Evolutionary conservation across 768 basidiomycete species (phyloP), one percentile per base, ranked within the genome.

Genomic region (Tricholoma furcatifolium): DNA sequence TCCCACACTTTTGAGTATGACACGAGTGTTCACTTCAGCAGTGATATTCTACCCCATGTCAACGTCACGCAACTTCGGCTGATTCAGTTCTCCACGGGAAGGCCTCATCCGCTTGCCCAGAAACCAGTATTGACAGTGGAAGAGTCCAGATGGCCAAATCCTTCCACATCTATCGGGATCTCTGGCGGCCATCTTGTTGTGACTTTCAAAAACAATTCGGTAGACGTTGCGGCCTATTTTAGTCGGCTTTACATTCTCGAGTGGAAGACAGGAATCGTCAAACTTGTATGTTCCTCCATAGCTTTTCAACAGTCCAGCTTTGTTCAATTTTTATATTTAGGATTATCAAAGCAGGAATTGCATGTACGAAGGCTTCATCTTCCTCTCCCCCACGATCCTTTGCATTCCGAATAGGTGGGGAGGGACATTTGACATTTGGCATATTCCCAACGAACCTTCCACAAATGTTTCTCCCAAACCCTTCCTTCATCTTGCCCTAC

Each of bases 51-150:
- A n/a, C 8, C 10, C n/a, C 23, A 12, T 2, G 3, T 14, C 3
- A 23, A 24, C 8, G 32, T 51, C 3, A 34, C 52, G 5, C 44
- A 50, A 30, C 0, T 57, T 15, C n/a, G 18, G 4, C 39, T 53
- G 2, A 15, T 54, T 5, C 34, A 54, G 24, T 53, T 53, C 27
- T 52, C 48, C 1, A 54, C 54, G 1, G 50, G 51, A 2, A 24
- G 40, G 15, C 47, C 47, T 2, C 55, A 60, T 48, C 58, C 55
- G 2, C 38, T 32, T 12, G 58, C 58, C 30, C 18, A 24, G n/a
- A 35, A 12, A 20, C 55, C 58, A 14, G 44, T 59, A 8, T 62
- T 77, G 21, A 54, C 60, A 15, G 67, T 76, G 3, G 51, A 57
- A 30, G 63, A 45, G 1, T 60, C 27, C 1, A 62, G 53, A 55